Evolutionary conservation across 192 early-diverging fungal genomes (phyloP).

Genomic region (Backusella sp.): DNA sequence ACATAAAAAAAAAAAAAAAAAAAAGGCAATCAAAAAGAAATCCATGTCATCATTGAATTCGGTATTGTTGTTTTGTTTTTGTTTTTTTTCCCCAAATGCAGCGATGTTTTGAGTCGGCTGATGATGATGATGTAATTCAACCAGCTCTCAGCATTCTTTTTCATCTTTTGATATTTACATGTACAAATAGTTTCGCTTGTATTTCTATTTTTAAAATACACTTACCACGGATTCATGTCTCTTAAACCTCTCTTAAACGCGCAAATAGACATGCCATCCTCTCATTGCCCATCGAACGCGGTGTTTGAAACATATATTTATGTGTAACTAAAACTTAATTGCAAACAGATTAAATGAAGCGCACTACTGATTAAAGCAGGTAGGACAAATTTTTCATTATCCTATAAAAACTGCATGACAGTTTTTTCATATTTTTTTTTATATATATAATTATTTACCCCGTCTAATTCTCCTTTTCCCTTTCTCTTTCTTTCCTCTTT

Average conservation of each 20-base stretch:
- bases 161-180: not conserved
- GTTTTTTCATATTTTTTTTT: not conserved
- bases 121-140: not conserved
- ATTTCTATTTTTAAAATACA: not conserved
- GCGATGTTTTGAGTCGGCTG: not conserved
- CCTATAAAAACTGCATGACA: conserved; percentile 10
- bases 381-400: conserved; percentile 1
- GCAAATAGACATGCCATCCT: not conserved
- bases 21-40: not conserved
- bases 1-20: too few species aligned
- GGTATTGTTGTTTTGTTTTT: not conserved
- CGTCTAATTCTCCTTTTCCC: not conserved
- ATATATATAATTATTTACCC: not conserved
- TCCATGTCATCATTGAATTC: not conserved
- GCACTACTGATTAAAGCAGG: not conserved
- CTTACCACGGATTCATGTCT: too few species aligned
- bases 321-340: not conserved
- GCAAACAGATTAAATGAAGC: not conserved
- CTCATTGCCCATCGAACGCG: not conserved
- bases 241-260: not conserved
- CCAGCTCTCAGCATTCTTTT: not conserved
- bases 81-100: not conserved
- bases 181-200: not conserved
- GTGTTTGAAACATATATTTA: not conserved
- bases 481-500: not conserved